A percentile compares a stretch with the other conserved stretches of the same genome.
These are phyloP conservation scores for Trichocladium uniseriatum DNA, from an alignment of 495 filamentous ascomycete species.

Conservation along the genomic window DNA sequence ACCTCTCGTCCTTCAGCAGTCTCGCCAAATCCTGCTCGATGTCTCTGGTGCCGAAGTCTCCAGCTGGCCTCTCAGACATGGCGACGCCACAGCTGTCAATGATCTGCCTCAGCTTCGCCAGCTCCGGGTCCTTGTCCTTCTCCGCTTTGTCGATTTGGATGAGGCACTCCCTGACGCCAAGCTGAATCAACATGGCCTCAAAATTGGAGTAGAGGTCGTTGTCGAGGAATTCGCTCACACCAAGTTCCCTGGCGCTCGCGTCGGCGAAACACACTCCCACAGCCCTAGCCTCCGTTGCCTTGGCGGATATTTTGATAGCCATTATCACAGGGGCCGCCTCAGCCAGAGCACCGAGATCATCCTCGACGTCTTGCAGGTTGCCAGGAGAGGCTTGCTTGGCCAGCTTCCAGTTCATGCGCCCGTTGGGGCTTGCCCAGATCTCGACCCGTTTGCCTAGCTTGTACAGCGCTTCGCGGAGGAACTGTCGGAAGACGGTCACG, in stretches of 20 bases:
- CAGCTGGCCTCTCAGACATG: slow-evolving; percentile 62
- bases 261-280: slow-evolving; percentile 98
- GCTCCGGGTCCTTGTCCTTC: slow-evolving; percentile 76
- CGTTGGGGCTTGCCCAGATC: slow-evolving; percentile 67
- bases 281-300: slow-evolving; percentile 71
- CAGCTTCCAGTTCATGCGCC: slow-evolving; percentile 82
- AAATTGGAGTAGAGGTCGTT: slow-evolving; percentile 98
- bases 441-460: slow-evolving; percentile 82
- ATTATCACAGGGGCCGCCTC: slow-evolving; percentile 89
- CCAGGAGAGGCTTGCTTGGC: slow-evolving; percentile 87
- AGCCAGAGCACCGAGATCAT: slow-evolving; percentile 81
- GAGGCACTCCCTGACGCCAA: slow-evolving; percentile 90
- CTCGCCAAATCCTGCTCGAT: slow-evolving; percentile 92
- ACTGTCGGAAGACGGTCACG: slow-evolving; percentile 86
- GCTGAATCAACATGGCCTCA: slow-evolving; percentile 89
- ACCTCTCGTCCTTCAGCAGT: slow-evolving; percentile 74
- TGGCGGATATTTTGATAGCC: slow-evolving; percentile 83
- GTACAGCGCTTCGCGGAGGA: slow-evolving; percentile 89
- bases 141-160: slow-evolving; percentile 59
- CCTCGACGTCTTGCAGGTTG: slow-evolving; percentile 94
- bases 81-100: slow-evolving; percentile 88
- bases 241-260: slow-evolving; percentile 90
- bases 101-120: slow-evolving; percentile 77
- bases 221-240: slow-evolving; percentile 94
- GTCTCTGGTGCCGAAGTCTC: slow-evolving; percentile 81